phyloP scores from a whole-genome alignment of 2,329 filamentous ascomycete species.

The Colletotrichum melonis region DNA sequence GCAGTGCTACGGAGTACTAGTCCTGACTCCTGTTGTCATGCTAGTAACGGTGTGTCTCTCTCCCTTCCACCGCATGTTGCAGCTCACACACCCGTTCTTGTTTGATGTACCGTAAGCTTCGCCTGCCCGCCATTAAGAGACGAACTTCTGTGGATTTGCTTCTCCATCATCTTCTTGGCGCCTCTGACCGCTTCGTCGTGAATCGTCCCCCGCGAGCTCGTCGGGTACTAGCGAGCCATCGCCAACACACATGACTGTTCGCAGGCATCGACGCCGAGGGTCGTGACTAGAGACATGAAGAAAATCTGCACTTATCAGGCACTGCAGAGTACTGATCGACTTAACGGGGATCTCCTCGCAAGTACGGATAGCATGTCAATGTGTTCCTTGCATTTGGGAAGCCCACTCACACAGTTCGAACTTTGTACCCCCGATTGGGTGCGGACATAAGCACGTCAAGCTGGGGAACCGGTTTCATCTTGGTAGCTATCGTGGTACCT shows the following conservation, averaged over 20 bases:
- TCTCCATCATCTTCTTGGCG: slow-evolving; percentile 13
- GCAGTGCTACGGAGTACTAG: not conserved
- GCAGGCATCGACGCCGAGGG: slow-evolving; percentile 11
- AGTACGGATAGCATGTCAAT: not conserved
- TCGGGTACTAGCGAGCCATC: not conserved
- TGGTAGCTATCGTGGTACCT: not conserved
- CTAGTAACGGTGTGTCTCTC: slow-evolving; percentile 4
- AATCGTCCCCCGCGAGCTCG: not conserved
- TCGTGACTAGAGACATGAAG: not conserved
- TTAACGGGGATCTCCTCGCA: slow-evolving; percentile 17
- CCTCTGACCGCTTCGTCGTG: not conserved
- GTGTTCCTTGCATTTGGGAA: not conserved
- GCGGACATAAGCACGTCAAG: not conserved
- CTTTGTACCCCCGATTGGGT: slow-evolving; percentile 1
- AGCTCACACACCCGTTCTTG: slow-evolving; percentile 6
- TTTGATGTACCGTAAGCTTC: slow-evolving; percentile 9
- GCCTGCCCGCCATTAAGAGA: not conserved
- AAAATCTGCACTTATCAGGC: not conserved
- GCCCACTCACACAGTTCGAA: not conserved
- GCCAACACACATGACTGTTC: too few species aligned
- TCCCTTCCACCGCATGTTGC: slow-evolving; percentile 13
- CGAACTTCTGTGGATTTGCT: not conserved
- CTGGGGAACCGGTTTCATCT: slow-evolving; percentile 7
- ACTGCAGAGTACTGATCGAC: slow-evolving; percentile 19
- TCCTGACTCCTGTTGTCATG: not conserved